phyloP scores from a whole-genome alignment of 2,329 filamentous ascomycete genomes.

The Fusarium temperatum region DNA sequence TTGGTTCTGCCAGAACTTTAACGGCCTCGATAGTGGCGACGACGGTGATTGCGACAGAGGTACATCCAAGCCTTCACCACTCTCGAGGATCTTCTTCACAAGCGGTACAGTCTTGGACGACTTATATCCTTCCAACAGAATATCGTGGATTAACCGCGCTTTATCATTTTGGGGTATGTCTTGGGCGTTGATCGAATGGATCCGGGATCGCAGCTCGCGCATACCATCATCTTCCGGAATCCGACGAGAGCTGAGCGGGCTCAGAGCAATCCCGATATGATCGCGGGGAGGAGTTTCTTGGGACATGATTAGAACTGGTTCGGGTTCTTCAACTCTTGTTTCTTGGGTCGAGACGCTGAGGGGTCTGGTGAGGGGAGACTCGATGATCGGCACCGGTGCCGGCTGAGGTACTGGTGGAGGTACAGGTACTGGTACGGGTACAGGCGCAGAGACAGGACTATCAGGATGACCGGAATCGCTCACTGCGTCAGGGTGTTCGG shows the following conservation, averaged over 20 bases:
- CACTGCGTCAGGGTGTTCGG: conserved; percentile 33
- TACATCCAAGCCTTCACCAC: conserved; percentile 36
- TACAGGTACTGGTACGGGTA: conserved; percentile 10
- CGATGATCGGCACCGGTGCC: conserved; percentile 27
- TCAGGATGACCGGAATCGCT: conserved; percentile 28
- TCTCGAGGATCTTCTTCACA: conserved; percentile 24
- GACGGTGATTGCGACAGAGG: conserved; percentile 53
- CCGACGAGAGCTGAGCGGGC: conserved; percentile 43
- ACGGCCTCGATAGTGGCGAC: conserved; percentile 55
- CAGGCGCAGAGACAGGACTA: conserved; percentile 29
- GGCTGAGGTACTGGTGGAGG: conserved; percentile 11
- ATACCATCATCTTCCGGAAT: conserved; percentile 85
- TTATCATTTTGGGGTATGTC: conserved; percentile 70
- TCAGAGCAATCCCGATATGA: conserved; percentile 47
- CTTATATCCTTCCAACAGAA: conserved; percentile 75
- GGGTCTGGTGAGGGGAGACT: conserved; percentile 43
- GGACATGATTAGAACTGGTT: conserved; percentile 29
- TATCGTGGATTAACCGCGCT: conserved; percentile 74
- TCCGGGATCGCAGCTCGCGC: conserved; percentile 70
- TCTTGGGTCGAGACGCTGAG: conserved; percentile 48
- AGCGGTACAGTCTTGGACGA: conserved; percentile 43
- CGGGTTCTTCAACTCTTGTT: conserved; percentile 46
- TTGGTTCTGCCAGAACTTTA: conserved; percentile 67
- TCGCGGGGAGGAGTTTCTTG: conserved; percentile 43
- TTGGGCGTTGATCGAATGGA: conserved; percentile 73